These are phyloP conservation scores for Yamadazyma spencermartinsiae DNA, from an alignment of 1,139 yeast species.

Conservation along the genomic window DNA sequence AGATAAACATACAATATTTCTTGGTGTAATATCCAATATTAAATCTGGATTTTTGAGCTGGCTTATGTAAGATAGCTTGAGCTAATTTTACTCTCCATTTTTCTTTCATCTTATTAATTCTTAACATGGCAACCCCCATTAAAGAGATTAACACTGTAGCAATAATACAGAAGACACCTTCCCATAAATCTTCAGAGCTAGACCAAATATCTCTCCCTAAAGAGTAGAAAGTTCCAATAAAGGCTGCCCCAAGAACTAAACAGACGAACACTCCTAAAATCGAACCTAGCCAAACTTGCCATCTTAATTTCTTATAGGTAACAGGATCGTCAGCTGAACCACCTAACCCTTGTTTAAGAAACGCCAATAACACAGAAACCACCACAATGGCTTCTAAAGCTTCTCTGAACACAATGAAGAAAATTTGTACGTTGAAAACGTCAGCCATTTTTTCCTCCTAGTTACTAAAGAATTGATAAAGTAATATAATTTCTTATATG, in stretches of 20 bases:
- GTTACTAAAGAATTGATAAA: not conserved
- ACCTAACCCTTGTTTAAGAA: slow-evolving; percentile 83
- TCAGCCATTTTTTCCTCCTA: slow-evolving; percentile 16
- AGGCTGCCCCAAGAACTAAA: slow-evolving; percentile 76
- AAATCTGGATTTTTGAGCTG: slow-evolving; percentile 31
- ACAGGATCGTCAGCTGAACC: slow-evolving; percentile 45
- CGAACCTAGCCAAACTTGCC: slow-evolving; percentile 84
- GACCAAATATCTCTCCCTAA: slow-evolving; percentile 85
- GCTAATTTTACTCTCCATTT: slow-evolving; percentile 93
- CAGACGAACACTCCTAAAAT: slow-evolving; percentile 70
- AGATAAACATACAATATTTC: slow-evolving; percentile 73
- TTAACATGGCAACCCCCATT: slow-evolving; percentile 91
- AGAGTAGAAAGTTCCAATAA: slow-evolving; percentile 80
- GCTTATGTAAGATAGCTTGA: slow-evolving; percentile 56
- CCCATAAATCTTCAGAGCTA: slow-evolving; percentile 87
- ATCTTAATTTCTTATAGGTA: slow-evolving; percentile 58
- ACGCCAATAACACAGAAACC: slow-evolving; percentile 85
- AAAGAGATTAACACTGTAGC: slow-evolving; percentile 81
- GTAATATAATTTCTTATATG: not conserved
- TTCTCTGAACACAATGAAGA: slow-evolving; percentile 89
- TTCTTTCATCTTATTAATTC: slow-evolving; percentile 86
- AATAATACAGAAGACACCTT: slow-evolving; percentile 80
- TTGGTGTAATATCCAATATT: slow-evolving; percentile 43
- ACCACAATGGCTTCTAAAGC: slow-evolving; percentile 87
- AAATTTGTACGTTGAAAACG: slow-evolving; percentile 59